phyloP scores from a whole-genome alignment of 495 filamentous ascomycete species.

The Cercophora newfieldiana region DNA sequence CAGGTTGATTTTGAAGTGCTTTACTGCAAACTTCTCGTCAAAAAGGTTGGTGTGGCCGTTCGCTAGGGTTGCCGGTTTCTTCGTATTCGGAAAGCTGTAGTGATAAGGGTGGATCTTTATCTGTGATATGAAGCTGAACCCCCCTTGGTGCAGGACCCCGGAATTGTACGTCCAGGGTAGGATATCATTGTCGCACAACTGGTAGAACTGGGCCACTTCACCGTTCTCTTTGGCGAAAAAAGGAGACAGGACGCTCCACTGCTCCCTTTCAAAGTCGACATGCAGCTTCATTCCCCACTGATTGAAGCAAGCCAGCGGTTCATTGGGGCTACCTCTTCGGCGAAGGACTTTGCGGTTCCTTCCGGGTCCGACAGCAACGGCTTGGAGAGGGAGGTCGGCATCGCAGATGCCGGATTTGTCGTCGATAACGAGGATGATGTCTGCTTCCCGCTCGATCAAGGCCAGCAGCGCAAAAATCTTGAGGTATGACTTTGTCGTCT shows the following conservation, averaged over 20 bases:
- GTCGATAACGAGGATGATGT: slow-evolving; percentile 9
- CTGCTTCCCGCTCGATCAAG: not conserved
- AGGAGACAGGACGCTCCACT: slow-evolving; percentile 12
- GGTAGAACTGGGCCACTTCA: slow-evolving; percentile 5
- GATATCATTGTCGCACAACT: slow-evolving; percentile 12
- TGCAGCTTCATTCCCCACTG: slow-evolving; percentile 4
- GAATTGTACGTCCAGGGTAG: slow-evolving; percentile 12
- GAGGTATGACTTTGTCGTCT: not conserved
- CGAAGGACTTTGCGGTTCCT: not conserved
- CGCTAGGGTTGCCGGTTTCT: not conserved
- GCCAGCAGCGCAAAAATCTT: slow-evolving; percentile 17
- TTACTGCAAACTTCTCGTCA: slow-evolving; percentile 14
- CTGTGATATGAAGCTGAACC: slow-evolving; percentile 11
- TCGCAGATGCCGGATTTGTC: slow-evolving; percentile 2
- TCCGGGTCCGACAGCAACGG: not conserved
- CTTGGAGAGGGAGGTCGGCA: slow-evolving; percentile 9
- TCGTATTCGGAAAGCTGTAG: slow-evolving; percentile 10
- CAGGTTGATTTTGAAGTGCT: slow-evolving; percentile 8
- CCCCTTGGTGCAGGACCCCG: not conserved
- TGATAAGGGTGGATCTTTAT: slow-evolving; percentile 14
- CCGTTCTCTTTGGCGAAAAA: slow-evolving; percentile 9
- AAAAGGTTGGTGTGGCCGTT: not conserved
- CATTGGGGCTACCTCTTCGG: not conserved
- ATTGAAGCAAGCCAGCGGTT: not conserved
- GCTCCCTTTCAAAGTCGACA: slow-evolving; percentile 2